Conservation (phyloP, 768 basidiomycete species). For the Favolaschia claudopus region DNA sequence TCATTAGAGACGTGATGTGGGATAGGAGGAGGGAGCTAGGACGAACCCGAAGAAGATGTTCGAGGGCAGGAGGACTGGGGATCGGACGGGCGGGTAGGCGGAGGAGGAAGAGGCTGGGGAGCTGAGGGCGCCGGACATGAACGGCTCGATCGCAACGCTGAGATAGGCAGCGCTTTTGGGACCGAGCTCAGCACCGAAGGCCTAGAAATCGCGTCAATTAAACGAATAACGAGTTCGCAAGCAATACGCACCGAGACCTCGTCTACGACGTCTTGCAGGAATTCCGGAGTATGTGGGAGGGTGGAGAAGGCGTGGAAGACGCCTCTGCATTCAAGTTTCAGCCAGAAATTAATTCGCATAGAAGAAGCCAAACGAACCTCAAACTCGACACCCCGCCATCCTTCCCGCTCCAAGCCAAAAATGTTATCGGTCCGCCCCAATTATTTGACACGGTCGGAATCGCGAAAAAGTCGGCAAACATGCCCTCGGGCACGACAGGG, state of each 20-base stretch:
- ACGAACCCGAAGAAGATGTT: conserved; percentile 22
- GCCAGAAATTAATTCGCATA: background rate
- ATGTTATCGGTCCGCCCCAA: conserved; percentile 15
- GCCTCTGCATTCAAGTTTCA: background rate
- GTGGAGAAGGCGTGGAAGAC: conserved; percentile 20
- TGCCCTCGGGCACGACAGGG: conserved; percentile 3
- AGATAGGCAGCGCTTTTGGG: conserved; percentile 8
- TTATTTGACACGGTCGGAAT: conserved; percentile 12
- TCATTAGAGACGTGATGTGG: background rate
- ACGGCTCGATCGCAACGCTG: conserved; percentile 23
- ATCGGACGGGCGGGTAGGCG: conserved; percentile 15
- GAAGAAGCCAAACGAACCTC: background rate
- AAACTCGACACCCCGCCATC: conserved; percentile 16
- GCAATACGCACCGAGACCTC: conserved; percentile 10
- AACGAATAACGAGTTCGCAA: background rate
- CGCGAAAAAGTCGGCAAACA: conserved; percentile 17
- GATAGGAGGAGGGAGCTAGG: background rate
- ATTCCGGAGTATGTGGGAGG: conserved; percentile 17
- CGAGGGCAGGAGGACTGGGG: conserved; percentile 12
- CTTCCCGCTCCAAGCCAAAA: conserved; percentile 13
- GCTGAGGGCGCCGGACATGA: conserved; percentile 9
- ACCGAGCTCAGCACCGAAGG: background rate
- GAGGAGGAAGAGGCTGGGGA: background rate
- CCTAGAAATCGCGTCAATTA: background rate
- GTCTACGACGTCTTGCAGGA: conserved; percentile 20